Base-by-base conservation (phyloP, 768 basidiomycete species). In the Amanita fuliginea region DNA sequence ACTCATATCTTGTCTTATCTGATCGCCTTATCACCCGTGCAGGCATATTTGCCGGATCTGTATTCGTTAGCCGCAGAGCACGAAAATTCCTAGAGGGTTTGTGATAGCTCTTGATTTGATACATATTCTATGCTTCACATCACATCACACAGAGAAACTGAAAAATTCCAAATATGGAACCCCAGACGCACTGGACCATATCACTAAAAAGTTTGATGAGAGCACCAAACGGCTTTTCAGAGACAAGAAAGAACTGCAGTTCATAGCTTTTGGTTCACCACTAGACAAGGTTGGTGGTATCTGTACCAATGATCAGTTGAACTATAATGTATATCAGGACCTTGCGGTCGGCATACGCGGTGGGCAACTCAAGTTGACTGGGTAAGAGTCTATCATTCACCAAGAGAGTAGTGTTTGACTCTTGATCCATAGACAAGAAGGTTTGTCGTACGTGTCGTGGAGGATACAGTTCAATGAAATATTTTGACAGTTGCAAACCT, bases 41-140 rank as follows among this genome's bases (percentile, higher is more conserved):
- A 84, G 82, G 82, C 62, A 76, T 87, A 35, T 89, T 89, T 62
- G 83, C 85, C 40, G 86, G 86, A 21, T 87, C 86, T 4, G 83
- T 89, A 11, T 89, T 89, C 59, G 86, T 88, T 24, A 86, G 83
- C 59, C 72, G 85, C 47, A 67, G 86, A 37, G 84, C 86, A 10
- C 67, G 84, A 55, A 77, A 76, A 42, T 86, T 87, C 56, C 65
- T 89, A 18, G 80, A 80, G 67, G 81, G 86, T 82, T 51, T 16
- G 64, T 57, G 5, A 35, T 46, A 35, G 2, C 24, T 16, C 24
- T 14, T 40, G 5, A 9, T 36, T 52, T 40, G 16, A 34, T 2
- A 49, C 50, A 1, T 8, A 11, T 24, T 24, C 22, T 24, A 24
- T 5, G 5, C 6, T 28, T 24, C 22, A 34, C n/a, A 40, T 18